phyloP scores from a whole-genome alignment of 2,329 filamentous ascomycete genomes.

The Metarhizium brunneum region DNA sequence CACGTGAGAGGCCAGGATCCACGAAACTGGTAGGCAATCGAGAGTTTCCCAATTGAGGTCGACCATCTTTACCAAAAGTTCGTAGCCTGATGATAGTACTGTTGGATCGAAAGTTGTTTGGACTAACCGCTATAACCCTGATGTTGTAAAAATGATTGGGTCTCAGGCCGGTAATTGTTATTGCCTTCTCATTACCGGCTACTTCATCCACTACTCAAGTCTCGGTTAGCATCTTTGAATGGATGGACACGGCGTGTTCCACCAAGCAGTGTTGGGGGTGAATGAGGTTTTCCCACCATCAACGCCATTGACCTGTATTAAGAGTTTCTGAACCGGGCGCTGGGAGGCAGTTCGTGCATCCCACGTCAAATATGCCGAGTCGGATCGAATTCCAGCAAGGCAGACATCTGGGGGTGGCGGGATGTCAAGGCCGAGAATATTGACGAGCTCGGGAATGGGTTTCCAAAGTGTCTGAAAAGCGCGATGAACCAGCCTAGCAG shows the following conservation, averaged over 20 bases:
- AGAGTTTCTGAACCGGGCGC: slow-evolving; percentile 70
- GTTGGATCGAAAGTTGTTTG: slow-evolving; percentile 85
- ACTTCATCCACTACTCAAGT: slow-evolving; percentile 65
- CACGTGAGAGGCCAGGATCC: slow-evolving; percentile 38
- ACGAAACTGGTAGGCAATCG: slow-evolving; percentile 47
- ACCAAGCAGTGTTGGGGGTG: too few species aligned
- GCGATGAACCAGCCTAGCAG: slow-evolving; percentile 66
- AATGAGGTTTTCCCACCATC: slow-evolving; percentile 53
- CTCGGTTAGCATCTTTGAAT: not conserved
- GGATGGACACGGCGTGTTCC: not conserved
- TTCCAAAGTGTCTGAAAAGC: slow-evolving; percentile 85
- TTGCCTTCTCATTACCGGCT: slow-evolving; percentile 43
- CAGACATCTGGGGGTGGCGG: slow-evolving; percentile 84
- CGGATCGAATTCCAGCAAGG: slow-evolving; percentile 77
- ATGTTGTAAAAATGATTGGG: slow-evolving; percentile 90
- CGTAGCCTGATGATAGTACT: slow-evolving; percentile 77
- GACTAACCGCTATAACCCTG: slow-evolving; percentile 82
- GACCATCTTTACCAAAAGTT: slow-evolving; percentile 59
- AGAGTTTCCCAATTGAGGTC: slow-evolving; percentile 48
- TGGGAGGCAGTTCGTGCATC: slow-evolving; percentile 54
- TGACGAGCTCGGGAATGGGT: slow-evolving; percentile 82
- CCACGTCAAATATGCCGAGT: slow-evolving; percentile 88
- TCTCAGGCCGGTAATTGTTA: slow-evolving; percentile 79
- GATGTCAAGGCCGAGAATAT: slow-evolving; percentile 87
- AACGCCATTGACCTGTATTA: slow-evolving; percentile 88